Evolutionary conservation across 371 early-diverging fungal species (phyloP).

Genomic region (Actinomortierella wolfii): DNA sequence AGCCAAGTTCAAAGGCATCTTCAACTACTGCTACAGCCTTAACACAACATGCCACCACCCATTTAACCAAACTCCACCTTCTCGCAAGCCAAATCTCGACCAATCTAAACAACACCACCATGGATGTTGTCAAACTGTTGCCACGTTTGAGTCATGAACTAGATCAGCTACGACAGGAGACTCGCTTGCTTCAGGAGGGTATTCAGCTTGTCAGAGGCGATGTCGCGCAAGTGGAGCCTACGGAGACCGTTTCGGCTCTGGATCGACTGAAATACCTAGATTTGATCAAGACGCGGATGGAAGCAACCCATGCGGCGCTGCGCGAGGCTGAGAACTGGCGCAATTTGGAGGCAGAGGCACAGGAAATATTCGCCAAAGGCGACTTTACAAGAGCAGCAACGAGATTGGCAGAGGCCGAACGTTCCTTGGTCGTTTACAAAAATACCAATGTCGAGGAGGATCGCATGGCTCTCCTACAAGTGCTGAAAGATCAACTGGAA

Average conservation of each 20-base stretch:
- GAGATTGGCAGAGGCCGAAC: conserved; percentile 67
- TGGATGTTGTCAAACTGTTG: conserved; percentile 66
- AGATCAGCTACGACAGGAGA: conserved; percentile 63
- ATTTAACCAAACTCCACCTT: conserved; percentile 39
- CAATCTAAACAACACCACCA: conserved; percentile 52
- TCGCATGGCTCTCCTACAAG: conserved; percentile 53
- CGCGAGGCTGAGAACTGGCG: conserved; percentile 81
- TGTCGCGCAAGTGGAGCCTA: conserved; percentile 47
- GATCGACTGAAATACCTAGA: conserved; percentile 70
- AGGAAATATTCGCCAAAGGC: conserved; percentile 58
- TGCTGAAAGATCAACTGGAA: conserved; percentile 62
- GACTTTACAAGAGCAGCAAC: conserved; percentile 66
- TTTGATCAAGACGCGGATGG: conserved; percentile 75
- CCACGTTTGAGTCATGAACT: conserved; percentile 72
- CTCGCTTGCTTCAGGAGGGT: conserved; percentile 52
- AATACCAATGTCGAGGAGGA: conserved; percentile 71
- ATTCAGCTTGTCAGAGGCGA: conserved; percentile 54
- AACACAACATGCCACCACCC: conserved; percentile 41
- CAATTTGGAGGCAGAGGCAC: conserved; percentile 71
- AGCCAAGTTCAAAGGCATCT: too few relatives aligned
- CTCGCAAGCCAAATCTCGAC: conserved; percentile 32
- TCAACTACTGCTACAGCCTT: conserved; percentile 2
- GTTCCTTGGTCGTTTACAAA: conserved; percentile 67
- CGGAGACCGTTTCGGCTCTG: conserved; percentile 55
- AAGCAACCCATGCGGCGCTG: conserved; percentile 55